phyloP scores from a whole-genome alignment of 2,329 filamentous ascomycete species.

The Fusarium fracticaudum region DNA sequence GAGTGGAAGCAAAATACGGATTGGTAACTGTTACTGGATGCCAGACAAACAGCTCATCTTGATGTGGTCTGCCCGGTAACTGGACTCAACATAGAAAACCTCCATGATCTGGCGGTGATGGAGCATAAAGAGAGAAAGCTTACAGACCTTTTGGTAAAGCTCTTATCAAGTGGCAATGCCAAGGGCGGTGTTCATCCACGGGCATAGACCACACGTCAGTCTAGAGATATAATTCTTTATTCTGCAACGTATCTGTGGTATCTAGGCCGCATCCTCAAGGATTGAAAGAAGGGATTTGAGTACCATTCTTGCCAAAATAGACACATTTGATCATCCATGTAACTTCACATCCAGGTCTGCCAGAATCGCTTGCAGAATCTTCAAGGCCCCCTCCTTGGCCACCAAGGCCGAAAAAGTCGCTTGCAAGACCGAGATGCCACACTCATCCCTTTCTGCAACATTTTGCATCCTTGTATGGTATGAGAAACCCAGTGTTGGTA shows the following conservation, averaged over 20 bases:
- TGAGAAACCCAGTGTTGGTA: slow-evolving; percentile 48
- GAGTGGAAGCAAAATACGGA: background rate
- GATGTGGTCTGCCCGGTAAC: background rate
- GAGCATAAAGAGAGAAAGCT: background rate
- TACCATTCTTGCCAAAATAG: background rate
- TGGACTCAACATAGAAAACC: background rate
- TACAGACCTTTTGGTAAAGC: background rate
- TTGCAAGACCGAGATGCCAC: slow-evolving; percentile 43
- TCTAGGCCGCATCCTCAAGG: background rate
- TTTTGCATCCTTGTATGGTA: slow-evolving; percentile 44
- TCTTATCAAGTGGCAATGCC: background rate
- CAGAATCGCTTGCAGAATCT: slow-evolving; percentile 35
- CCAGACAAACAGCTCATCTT: background rate
- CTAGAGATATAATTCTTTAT: background rate
- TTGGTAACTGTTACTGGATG: background rate
- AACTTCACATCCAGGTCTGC: slow-evolving; percentile 4
- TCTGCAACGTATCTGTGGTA: background rate
- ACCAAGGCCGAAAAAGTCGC: slow-evolving; percentile 42
- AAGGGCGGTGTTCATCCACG: background rate
- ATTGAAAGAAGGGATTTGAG: background rate
- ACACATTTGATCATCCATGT: background rate
- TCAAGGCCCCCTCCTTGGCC: slow-evolving; percentile 37
- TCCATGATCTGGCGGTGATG: background rate
- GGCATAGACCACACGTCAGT: background rate
- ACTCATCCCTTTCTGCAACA: slow-evolving; percentile 40